These are phyloP conservation scores for Cystobasidium tubakii DNA, from an alignment of 768 basidiomycete species.

Conservation along the genomic window DNA sequence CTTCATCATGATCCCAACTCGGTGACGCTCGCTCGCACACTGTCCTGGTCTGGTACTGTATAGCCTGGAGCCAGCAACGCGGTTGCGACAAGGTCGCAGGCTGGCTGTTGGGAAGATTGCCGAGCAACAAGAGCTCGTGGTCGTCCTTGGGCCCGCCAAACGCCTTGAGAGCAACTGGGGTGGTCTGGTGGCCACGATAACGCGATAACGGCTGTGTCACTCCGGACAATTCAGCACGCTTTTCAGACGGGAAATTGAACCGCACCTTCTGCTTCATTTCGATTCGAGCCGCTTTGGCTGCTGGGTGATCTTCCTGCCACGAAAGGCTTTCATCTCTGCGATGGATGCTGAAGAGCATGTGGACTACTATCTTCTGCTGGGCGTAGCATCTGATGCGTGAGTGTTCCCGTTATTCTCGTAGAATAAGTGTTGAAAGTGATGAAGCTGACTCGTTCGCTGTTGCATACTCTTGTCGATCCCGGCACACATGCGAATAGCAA, in stretches of 20 bases:
- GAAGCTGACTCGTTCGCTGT: not conserved
- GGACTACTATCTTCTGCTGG: slow-evolving; percentile 45
- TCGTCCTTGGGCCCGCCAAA: too few species aligned
- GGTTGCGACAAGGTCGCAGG: too few species aligned
- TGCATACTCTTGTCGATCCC: not conserved
- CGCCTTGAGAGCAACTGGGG: too few species aligned
- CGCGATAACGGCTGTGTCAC: too few species aligned
- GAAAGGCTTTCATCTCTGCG: not conserved
- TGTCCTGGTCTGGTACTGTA: too few species aligned
- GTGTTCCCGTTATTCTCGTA: not conserved
- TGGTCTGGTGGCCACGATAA: too few species aligned
- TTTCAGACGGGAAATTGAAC: not conserved
- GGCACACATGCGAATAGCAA: not conserved
- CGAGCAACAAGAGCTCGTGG: too few species aligned
- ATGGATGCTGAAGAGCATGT: slow-evolving; percentile 14
- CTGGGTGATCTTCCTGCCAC: not conserved
- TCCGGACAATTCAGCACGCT: too few species aligned
- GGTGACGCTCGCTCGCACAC: too few species aligned
- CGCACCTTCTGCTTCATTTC: not conserved
- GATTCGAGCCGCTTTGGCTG: not conserved
- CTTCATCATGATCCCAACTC: too few species aligned
- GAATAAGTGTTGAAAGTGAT: not conserved
- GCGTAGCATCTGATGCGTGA: slow-evolving; percentile 36
- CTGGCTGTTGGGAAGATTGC: too few species aligned
- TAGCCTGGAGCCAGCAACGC: too few species aligned